Base-by-base conservation (phyloP, 1,284 basidiomycete species). In the Porodaedalea pini region DNA sequence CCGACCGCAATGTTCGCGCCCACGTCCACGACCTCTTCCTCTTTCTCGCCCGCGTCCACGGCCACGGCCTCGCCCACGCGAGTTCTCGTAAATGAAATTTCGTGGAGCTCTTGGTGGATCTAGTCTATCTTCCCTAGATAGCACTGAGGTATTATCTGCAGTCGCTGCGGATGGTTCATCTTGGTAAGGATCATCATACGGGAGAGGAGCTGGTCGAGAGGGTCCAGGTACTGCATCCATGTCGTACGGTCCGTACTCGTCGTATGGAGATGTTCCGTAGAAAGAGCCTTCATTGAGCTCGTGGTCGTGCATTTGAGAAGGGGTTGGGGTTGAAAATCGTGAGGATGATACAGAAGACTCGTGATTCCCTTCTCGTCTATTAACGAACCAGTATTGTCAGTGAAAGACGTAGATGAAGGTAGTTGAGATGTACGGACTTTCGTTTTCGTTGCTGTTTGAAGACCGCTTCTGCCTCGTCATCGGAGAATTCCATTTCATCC, bases 401-500 rank as follows among this genome's bases (percentile, higher is more conserved):
- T 60, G 49, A 40, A 55, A 56, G 59, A 21, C 29, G 54, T 15
- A 13, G 17, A 5, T 17, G 11, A n/a, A 15, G 21, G 0, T 43
- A 63, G 56, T 31, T 53, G 32, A 32, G n/a, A 50, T 17, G 48
- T 36, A 50, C 57, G 27, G 11, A 59, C 57, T 59, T 81, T 66
- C 76, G 75, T 66, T 81, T 82, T 43, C 78, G 67, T 43, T 72
- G 75, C 53, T 79, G 76, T 68, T 80, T 88, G 65, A 84, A 79
- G 34, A 81, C 82, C 15, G 83, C 82, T 68, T 96, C 93, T 55
- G 85, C 80, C 68, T 96, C 92, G 64, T 96, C 92, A 61, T 96
- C 93, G 4, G 90, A 92, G 67, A 93, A 96, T 65, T 95, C 92
- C 17, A 92, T 66, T 66, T 95, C 92, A 56, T 92, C 83, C 11